A percentile compares a stretch with the other conserved stretches of the same genome.
These are phyloP conservation scores for Pholiota conissans DNA, from an alignment of 768 basidiomycete genomes.

Conservation along the genomic window DNA sequence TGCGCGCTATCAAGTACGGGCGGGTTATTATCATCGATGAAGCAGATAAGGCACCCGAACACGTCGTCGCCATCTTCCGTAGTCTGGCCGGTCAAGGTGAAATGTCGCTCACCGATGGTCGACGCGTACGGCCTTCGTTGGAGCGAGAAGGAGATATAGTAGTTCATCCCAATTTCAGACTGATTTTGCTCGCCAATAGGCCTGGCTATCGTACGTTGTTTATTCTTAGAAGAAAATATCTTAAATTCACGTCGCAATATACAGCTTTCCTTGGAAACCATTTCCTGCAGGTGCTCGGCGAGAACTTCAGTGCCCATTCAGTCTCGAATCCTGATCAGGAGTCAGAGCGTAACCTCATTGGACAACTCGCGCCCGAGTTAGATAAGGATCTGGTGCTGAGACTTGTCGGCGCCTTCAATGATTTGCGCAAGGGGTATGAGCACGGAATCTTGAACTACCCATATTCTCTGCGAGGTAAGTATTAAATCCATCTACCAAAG, in stretches of 20 bases:
- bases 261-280: conserved; percentile 75
- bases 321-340: conserved; percentile 67
- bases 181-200: conserved; percentile 64
- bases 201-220: conserved; percentile 70
- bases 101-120: conserved; percentile 62
- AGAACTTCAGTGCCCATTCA: conserved; percentile 67
- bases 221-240: too few species aligned
- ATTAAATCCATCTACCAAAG: background rate
- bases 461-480: conserved; percentile 64
- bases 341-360: conserved; percentile 60
- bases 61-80: conserved; percentile 71
- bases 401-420: conserved; percentile 66
- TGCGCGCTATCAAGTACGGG: conserved; percentile 60
- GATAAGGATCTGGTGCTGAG: conserved; percentile 51
- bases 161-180: conserved; percentile 63
- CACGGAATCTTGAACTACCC: conserved; percentile 60
- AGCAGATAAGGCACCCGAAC: conserved; percentile 73
- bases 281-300: conserved; percentile 70
- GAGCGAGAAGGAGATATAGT: conserved; percentile 56
- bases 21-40: conserved; percentile 72
- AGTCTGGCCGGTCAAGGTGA: conserved; percentile 68
- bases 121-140: conserved; percentile 46
- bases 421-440: conserved; percentile 59
- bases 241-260: too few species aligned
- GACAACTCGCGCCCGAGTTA: conserved; percentile 63